phyloP scores from a whole-genome alignment of 1,284 basidiomycete genomes.

The Fistulinella cinereoalba region DNA sequence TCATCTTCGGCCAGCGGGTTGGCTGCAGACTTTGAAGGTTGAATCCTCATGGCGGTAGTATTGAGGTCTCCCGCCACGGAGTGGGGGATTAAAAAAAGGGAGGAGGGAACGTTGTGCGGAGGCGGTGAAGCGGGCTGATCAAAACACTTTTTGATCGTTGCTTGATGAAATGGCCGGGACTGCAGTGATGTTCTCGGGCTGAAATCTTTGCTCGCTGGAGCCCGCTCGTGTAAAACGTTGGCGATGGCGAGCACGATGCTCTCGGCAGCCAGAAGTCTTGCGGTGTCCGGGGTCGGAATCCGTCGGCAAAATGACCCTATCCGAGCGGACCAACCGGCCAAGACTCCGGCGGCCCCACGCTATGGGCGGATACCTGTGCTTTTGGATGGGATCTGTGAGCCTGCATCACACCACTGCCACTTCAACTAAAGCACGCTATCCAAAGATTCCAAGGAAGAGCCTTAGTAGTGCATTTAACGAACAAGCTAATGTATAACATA shows the following conservation, averaged over 20 bases:
- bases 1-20: constrained; percentile 30
- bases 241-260: background rate
- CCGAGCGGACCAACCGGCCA: too few species aligned
- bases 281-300: constrained; percentile 24
- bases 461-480: too few species aligned
- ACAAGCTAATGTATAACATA: too few species aligned
- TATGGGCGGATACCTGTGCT: too few species aligned
- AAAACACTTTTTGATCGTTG: background rate
- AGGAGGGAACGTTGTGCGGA: background rate
- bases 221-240: constrained; percentile 7
- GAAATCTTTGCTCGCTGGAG: background rate
- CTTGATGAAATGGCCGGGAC: background rate
- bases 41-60: constrained; percentile 12
- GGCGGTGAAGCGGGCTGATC: background rate
- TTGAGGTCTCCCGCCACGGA: constrained; percentile 1
- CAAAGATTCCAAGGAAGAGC: too few species aligned
- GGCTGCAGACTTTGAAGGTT: constrained; percentile 12
- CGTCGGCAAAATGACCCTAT: too few species aligned
- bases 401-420: too few species aligned
- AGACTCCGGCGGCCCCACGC: too few species aligned
- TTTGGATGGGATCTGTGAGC: too few species aligned
- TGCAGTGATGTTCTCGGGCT: background rate
- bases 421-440: too few species aligned
- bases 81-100: too few species aligned
- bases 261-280: background rate